Percentiles rank a stretch among this genome's conserved stretches.
Conservation (phyloP, 768 basidiomycete species). For the Boletus rufocinnamomeus region DNA sequence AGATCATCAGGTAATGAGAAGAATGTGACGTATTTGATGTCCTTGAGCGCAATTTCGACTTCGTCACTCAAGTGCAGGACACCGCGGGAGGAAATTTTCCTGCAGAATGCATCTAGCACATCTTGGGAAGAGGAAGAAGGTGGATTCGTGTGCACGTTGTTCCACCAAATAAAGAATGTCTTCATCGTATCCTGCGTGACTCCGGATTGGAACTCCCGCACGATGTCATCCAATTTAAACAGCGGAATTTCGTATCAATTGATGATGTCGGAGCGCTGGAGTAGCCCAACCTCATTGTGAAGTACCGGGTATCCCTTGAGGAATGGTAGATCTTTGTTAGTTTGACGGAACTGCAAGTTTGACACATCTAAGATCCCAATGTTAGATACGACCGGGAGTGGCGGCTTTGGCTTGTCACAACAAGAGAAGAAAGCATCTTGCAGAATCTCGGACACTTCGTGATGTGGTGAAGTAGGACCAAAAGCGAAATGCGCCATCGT, state of each 20-base stretch:
- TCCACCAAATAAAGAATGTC: conserved; percentile 14
- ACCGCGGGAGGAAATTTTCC: conserved; percentile 57
- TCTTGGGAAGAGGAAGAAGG: neutral
- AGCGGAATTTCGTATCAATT: neutral
- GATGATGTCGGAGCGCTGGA: conserved; percentile 7
- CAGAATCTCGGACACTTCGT: conserved; percentile 12
- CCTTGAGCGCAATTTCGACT: conserved; percentile 46
- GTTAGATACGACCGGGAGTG: conserved; percentile 17
- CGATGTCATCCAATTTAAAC: conserved; percentile 3
- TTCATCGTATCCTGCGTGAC: conserved; percentile 4
- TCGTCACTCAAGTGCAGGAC: neutral
- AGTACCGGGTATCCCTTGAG: conserved; percentile 9
- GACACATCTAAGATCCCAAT: conserved; percentile 2
- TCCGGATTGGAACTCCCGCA: conserved; percentile 10
- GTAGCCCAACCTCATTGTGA: conserved; percentile 1
- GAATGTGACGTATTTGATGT: conserved; percentile 39
- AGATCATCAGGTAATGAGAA: neutral
- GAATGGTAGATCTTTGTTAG: conserved; percentile 3
- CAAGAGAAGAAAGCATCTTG: conserved; percentile 17
- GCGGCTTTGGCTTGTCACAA: neutral
- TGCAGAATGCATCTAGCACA: conserved; percentile 1
- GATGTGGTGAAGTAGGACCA: conserved; percentile 31
- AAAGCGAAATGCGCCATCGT: conserved; percentile 85
- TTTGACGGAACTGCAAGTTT: conserved; percentile 1
- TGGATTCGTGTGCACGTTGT: neutral